Evolutionary conservation across 1,284 basidiomycete genomes (phyloP).

Genomic region (Microbotryum violaceum): DNA sequence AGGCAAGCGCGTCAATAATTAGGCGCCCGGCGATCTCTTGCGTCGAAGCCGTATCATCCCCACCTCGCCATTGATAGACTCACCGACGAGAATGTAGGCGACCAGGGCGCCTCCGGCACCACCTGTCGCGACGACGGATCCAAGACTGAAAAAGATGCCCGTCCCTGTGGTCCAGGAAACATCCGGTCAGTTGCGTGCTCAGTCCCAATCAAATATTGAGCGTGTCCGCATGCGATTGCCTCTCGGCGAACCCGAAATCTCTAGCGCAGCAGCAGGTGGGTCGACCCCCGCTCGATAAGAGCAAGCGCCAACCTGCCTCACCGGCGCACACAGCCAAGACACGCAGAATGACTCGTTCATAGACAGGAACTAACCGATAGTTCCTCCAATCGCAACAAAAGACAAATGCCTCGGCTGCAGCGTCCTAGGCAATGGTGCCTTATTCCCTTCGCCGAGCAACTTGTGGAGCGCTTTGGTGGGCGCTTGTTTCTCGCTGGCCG

Average conservation of each 20-base stretch:
- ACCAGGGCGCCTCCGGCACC: conserved; percentile 21
- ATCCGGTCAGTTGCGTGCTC: background rate
- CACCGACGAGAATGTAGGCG: conserved; percentile 11
- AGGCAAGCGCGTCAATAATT: background rate
- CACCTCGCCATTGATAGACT: background rate
- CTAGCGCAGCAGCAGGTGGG: background rate
- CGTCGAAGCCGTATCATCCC: background rate
- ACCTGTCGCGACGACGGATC: conserved; percentile 20
- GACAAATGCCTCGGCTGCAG: conserved; percentile 13
- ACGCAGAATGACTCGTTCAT: background rate
- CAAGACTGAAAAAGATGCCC: conserved; percentile 11
- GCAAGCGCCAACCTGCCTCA: too few species aligned
- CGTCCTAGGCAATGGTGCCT: background rate
- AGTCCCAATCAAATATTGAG: background rate
- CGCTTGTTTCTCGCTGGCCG: too few species aligned
- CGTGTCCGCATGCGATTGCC: background rate
- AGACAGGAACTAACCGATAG: background rate
- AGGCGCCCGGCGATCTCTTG: background rate
- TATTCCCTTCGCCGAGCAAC: too few species aligned
- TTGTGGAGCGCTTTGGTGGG: too few species aligned
- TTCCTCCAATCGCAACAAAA: conserved; percentile 17
- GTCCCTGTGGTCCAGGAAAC: background rate
- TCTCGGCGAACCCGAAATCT: background rate
- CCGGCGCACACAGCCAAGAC: too few species aligned
- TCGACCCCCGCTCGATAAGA: too few species aligned